Evolutionary conservation across 768 basidiomycete species (phyloP).

Genomic region (Suillus discolor): DNA sequence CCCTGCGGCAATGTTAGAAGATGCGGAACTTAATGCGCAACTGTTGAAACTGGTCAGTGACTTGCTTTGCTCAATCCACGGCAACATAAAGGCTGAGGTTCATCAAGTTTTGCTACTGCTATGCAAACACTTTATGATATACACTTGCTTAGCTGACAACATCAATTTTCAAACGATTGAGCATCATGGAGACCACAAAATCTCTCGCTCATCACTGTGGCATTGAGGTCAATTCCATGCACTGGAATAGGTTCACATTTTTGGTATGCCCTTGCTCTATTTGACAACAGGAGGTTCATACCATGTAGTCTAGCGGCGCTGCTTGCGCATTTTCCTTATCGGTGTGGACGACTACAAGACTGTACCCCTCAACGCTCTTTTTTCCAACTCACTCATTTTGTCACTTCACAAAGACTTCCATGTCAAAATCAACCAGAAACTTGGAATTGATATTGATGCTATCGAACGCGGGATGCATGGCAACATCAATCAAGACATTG

Average conservation of each 20-base stretch:
- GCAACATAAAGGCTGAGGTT: slow-evolving; percentile 8
- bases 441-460: slow-evolving; percentile 3
- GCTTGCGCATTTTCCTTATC: slow-evolving; percentile 7
- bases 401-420: background rate
- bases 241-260: slow-evolving; percentile 12
- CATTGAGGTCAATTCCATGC: slow-evolving; percentile 9
- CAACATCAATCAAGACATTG: too few species aligned
- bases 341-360: background rate
- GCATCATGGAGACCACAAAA: slow-evolving; percentile 7
- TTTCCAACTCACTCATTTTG: slow-evolving; percentile 4
- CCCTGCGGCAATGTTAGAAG: background rate
- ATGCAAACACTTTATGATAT: background rate
- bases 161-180: slow-evolving; percentile 1
- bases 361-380: background rate
- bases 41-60: slow-evolving; percentile 6
- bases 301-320: slow-evolving; percentile 1
- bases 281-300: background rate
- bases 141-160: background rate
- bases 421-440: background rate
- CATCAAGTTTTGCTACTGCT: background rate
- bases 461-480: background rate
- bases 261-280: background rate
- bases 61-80: background rate
- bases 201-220: background rate
- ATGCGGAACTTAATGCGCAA: background rate